Evolutionary conservation across 306 rosid genomes (phyloP), one percentile per base, ranked within the genome.

Genomic region (Arachis hypogaea): DNA sequence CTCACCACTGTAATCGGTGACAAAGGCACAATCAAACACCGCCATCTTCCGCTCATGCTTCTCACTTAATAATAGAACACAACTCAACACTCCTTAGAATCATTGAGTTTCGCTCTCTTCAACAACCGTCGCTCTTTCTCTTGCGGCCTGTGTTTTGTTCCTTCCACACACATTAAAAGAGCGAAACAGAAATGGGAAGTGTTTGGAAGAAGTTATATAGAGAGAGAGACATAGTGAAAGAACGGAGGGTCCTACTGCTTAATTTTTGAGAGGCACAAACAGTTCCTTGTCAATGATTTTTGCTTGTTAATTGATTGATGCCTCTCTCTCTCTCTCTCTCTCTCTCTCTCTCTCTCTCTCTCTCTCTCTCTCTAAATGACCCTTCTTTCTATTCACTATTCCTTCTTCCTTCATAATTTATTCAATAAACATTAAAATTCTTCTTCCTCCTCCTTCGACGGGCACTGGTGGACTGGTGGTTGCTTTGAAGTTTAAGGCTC

Each of bases 261-360:
- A 70, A 69, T 68, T 83, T 86, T 88, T 79, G 69, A 84, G 84
- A 79, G 86, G 88, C 92, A 85, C 69, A 75, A 79, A 83, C 79
- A 84, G 92, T 81, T 77, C 50, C 64, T 59, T 59, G 14, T 85
- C 88, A 85, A 81, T 85, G 85, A 88, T 88, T 81, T 83, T 59
- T 70, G 81, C 69, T 78, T 71, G 85, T 72, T 81, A 76, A 68
- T 83, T 33, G 38, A 76, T 50, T 78, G 69, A 43, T 80, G 78
- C 68, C 73, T 78, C 14, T 14, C 14, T 14, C 14, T 14, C 14
- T 14, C 14, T 14, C 14, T 14, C 14, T 14, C 14, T 14, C 14
- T 14, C 14, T n/a, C n/a, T n/a, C n/a, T n/a, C n/a, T n/a, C 79
- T 83, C 77, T 61, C 69, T 16, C 38, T 33, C 36, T 30, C 38